Base-by-base conservation (phyloP, 2,329 filamentous ascomycete genomes). In the Clonostachys sp. region DNA sequence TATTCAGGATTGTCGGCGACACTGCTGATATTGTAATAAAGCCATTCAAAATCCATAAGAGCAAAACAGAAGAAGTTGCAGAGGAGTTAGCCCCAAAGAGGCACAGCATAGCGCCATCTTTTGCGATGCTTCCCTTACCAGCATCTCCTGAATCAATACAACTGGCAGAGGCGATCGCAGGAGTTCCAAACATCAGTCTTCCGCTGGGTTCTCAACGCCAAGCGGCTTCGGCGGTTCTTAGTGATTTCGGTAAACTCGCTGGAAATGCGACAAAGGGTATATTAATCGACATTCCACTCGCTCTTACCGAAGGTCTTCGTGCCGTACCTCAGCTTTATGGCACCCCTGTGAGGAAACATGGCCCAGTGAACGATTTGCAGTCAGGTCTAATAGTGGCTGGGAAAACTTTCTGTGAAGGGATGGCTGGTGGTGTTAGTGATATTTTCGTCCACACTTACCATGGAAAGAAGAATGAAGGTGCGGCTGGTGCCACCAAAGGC, bases 251-350 rank as follows among this genome's bases (percentile, higher is more conserved):
- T 12, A 40, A 33, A 17, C 36, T 48, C 17, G 18, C 40, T 10
- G 17, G 16, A 5, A 34, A 12, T 9, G 17, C 34, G n/a, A 20
- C 34, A 30, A 48, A 48, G 20, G 41, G 41, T 6, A 34, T 20
- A 14, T 16, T 48, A 3, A 42, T 48, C 12, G 46, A 48, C 40
- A 14, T 48, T 5, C 46, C 46, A 7, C 34, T 48, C 7, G 46
- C 46, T 20, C n/a, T 48, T 17, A 42, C 46, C 18, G 46, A 48
- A 41, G 46, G 46, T 4, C 34, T 48, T 16, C 41, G 34, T 6
- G 12, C 41, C 9, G 30, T 42, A n/a, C 46, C 46, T 5, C 14
- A 13, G n/a, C 41, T 44, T 5, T 20, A 44, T 16, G 34, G 40
- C 17, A 34, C 30, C 14, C 18, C 30, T n/a, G 41, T 44, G 14